Evolutionary conservation across 768 basidiomycete genomes (phyloP).

Genomic region (Tulasnella sp.): DNA sequence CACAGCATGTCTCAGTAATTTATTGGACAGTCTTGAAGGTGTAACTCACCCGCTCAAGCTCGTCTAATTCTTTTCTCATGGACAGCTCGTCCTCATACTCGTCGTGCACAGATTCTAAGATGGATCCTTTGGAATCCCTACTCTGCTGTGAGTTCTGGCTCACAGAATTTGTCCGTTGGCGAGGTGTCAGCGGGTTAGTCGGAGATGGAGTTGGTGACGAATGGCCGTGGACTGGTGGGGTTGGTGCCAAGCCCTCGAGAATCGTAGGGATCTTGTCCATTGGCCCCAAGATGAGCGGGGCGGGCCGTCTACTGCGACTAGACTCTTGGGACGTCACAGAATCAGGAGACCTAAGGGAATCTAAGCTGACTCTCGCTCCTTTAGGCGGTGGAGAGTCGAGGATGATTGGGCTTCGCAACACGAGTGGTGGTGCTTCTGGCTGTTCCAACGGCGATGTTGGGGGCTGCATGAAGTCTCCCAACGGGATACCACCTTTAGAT

Average conservation of each 20-base stretch:
- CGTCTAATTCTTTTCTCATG: slow-evolving; percentile 14
- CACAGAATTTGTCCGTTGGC: background rate
- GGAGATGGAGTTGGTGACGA: background rate
- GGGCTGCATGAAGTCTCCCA: background rate
- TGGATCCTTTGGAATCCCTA: background rate
- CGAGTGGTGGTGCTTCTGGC: background rate
- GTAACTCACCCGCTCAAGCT: slow-evolving; percentile 13
- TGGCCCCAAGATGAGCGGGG: slow-evolving; percentile 6
- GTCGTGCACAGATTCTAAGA: background rate
- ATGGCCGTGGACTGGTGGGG: background rate
- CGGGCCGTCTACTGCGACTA: background rate
- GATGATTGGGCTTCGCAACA: slow-evolving; percentile 1
- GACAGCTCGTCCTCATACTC: slow-evolving; percentile 5
- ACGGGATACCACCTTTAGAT: background rate
- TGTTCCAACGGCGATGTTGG: background rate
- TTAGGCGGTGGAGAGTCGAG: background rate
- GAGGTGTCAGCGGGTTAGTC: background rate
- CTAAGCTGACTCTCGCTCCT: background rate
- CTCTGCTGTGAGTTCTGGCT: background rate
- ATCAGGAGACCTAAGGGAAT: slow-evolving; percentile 1
- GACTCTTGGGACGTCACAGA: background rate
- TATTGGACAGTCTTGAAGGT: too few species aligned
- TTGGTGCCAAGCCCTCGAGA: slow-evolving; percentile 7
- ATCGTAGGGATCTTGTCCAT: slow-evolving; percentile 4
- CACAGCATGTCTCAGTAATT: too few species aligned